Conservation (phyloP, 768 basidiomycete species). For the Xerocomus potaroensis region DNA sequence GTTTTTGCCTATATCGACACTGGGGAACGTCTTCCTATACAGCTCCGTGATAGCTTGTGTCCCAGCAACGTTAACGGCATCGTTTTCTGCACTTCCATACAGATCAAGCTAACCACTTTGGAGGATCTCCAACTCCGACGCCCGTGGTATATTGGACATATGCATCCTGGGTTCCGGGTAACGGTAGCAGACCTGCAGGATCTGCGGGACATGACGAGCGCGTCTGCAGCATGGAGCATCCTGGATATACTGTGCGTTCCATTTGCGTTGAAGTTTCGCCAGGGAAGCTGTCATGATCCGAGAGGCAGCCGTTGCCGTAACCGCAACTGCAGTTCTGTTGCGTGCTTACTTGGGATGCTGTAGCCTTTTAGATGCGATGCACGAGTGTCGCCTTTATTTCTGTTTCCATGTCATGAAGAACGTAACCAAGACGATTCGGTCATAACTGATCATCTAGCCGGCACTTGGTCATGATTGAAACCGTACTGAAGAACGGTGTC, state of each 20-base stretch:
- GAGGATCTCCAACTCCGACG: conserved; percentile 20
- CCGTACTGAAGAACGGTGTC: too few relatives aligned
- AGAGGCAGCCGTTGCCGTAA: conserved; percentile 2
- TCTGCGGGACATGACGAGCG: not conserved
- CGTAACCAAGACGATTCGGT: too few relatives aligned
- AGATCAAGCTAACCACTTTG: conserved; percentile 3
- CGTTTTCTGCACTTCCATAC: too few relatives aligned
- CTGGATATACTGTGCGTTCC: conserved; percentile 4
- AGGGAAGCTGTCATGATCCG: conserved; percentile 2
- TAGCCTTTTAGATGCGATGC: too few relatives aligned
- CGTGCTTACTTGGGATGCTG: too few relatives aligned
- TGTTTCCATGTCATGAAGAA: too few relatives aligned
- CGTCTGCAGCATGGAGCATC: conserved; percentile 9
- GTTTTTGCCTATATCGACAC: conserved; percentile 14
- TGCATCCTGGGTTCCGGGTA: conserved; percentile 4
- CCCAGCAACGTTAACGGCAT: too few relatives aligned
- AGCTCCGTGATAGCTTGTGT: too few relatives aligned
- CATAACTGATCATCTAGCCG: too few relatives aligned
- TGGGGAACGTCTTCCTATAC: conserved; percentile 14
- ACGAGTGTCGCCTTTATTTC: too few relatives aligned
- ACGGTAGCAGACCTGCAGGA: not conserved
- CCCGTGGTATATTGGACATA: conserved; percentile 10
- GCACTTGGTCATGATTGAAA: too few relatives aligned
- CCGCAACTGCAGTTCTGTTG: too few relatives aligned
- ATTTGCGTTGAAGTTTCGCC: conserved; percentile 2